Percentiles rank a stretch among this genome's conserved stretches.
Conservation (phyloP, 1,139 yeast genomes). For the Scheffersomyces segobiensis region DNA sequence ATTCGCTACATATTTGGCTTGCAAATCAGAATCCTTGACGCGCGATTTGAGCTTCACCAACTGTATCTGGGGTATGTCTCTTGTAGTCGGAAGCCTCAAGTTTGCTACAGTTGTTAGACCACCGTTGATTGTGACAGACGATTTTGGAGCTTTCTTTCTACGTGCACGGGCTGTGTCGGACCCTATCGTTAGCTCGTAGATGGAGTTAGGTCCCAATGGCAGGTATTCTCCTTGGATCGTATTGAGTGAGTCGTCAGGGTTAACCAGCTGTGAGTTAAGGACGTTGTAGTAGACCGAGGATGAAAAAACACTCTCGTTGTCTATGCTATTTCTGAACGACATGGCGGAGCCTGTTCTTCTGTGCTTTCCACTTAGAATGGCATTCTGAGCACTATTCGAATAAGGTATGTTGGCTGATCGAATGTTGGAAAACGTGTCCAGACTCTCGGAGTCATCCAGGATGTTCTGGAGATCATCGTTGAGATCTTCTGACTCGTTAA, state of each 20-base stretch:
- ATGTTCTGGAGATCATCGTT: conserved; percentile 41
- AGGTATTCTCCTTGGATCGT: conserved; percentile 23
- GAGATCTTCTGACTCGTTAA: conserved; percentile 16
- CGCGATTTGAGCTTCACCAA: conserved; percentile 57
- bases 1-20: conserved; percentile 36
- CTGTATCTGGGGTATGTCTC: conserved; percentile 83
- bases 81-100: conserved; percentile 68
- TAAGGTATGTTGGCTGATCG: neutral
- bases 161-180: conserved; percentile 49
- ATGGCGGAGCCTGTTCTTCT: conserved; percentile 22
- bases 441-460: conserved; percentile 24
- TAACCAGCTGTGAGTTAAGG: conserved; percentile 17
- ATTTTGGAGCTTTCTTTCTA: conserved; percentile 30
- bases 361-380: neutral
- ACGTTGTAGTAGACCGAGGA: conserved; percentile 31
- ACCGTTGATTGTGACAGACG: conserved; percentile 41
- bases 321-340: conserved; percentile 38
- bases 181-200: conserved; percentile 68
- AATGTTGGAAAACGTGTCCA: conserved; percentile 8
- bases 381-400: neutral
- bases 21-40: conserved; percentile 50
- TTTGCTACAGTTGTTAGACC: conserved; percentile 42
- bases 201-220: conserved; percentile 78
- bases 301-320: conserved; percentile 37
- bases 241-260: conserved; percentile 4